Percentiles rank a stretch among this genome's conserved stretches.
Conservation (phyloP, 768 basidiomycete species). For the Lactarius evosmus region DNA sequence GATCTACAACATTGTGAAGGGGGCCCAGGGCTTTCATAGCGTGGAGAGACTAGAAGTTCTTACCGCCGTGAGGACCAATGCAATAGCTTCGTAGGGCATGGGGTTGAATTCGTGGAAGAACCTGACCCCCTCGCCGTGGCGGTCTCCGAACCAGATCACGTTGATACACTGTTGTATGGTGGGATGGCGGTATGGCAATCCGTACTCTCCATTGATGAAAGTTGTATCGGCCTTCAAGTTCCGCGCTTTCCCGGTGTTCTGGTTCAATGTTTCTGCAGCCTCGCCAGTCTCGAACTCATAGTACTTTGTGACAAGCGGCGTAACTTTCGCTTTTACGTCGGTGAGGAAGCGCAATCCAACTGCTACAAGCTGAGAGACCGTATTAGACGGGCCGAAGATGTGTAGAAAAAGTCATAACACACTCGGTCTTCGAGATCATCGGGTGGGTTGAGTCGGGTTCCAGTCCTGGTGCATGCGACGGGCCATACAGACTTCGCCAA, state of each 20-base stretch:
- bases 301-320: slow-evolving; percentile 4
- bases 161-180: slow-evolving; percentile 9
- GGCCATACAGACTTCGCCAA: slow-evolving; percentile 15
- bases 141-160: slow-evolving; percentile 11
- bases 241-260: background rate
- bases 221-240: slow-evolving; percentile 5
- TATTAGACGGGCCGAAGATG: background rate
- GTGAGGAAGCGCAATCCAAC: background rate
- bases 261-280: background rate
- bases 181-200: slow-evolving; percentile 6
- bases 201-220: slow-evolving; percentile 1
- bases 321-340: slow-evolving; percentile 7
- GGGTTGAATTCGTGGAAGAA: slow-evolving; percentile 10
- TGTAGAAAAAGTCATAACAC: background rate
- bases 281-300: slow-evolving; percentile 6
- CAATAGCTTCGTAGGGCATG: slow-evolving; percentile 11
- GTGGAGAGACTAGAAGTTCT: background rate
- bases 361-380: background rate
- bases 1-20: slow-evolving; percentile 1
- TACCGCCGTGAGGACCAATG: slow-evolving; percentile 3
- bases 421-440: slow-evolving; percentile 9
- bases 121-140: background rate
- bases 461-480: slow-evolving; percentile 9
- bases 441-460: background rate
- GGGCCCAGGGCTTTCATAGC: background rate